Evolutionary conservation across 768 basidiomycete genomes (phyloP), one percentile per base, ranked within the genome.

Genomic region (Phlegmacium glaucopus): DNA sequence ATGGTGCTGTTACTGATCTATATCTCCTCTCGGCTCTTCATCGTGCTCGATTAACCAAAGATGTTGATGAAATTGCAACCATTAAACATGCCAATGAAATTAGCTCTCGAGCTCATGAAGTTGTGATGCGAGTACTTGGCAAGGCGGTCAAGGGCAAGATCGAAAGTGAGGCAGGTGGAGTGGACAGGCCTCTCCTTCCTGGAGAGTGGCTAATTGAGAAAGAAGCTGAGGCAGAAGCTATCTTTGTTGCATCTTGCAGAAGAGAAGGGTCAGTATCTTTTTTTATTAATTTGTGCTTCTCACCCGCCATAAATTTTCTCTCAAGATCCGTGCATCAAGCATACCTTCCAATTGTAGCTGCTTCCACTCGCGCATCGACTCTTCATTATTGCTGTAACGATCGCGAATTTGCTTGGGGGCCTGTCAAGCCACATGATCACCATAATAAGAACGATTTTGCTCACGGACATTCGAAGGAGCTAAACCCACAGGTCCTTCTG

Each of bases 331-430:
- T 83, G 9, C 87, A 87, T 43, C 92, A 94, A 67, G 91, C 94
- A 0, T 97, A 98, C 65, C 75, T 90, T 6, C 94, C 95, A 1
- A 96, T 96, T 44, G 89, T 94, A 2, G 95, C 95, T 1, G 85
- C 87, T 0, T 87, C 92, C 0, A 81, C 80, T 2, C 79, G 91
- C 15, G 93, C 94, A 4, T 85, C 91, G 1, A 96, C 92, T 0
- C 72, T 98, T 4, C 94, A 97, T 60, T 97, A 97, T 66, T 93
- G 93, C 58, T 94, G 91, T 70, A 96, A 95, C 59, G 90, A 94
- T 61, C 79, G 78, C 48, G 85, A 83, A 39, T 90, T 92, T 60
- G 83, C 87, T 1, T 92, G 89, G 90, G 88, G 89, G 3, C 90
- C 90, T 6, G 69, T 87, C 15, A 61, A 70, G 2, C 63, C 71